A percentile compares a stretch with the other conserved stretches of the same genome.
phyloP scores from a whole-genome alignment of 768 basidiomycete genomes.

The Multifurca ochricompacta region DNA sequence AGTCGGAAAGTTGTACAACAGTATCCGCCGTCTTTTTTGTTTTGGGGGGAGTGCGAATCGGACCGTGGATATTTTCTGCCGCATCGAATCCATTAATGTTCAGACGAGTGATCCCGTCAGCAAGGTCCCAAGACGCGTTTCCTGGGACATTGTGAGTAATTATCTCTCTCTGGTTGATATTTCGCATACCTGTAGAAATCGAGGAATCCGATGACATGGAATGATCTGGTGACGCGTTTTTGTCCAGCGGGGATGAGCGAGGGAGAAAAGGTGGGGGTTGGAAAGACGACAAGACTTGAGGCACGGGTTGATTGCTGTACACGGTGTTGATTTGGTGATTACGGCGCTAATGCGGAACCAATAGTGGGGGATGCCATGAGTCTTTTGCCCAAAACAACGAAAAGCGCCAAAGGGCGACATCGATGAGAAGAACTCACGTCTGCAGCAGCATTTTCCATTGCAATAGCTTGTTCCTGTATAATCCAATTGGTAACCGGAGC shows the following conservation, averaged over 20 bases:
- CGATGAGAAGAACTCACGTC: slow-evolving; percentile 18
- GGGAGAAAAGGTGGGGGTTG: slow-evolving; percentile 19
- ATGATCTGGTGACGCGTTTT: slow-evolving; percentile 26
- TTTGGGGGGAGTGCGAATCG: slow-evolving; percentile 63
- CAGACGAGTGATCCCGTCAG: slow-evolving; percentile 65
- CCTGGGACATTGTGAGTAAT: slow-evolving; percentile 51
- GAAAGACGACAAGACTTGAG: slow-evolving; percentile 18
- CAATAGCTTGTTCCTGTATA: slow-evolving; percentile 34
- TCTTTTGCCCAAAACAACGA: neutral
- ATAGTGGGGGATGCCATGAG: slow-evolving; percentile 12
- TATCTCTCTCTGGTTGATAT: slow-evolving; percentile 55
- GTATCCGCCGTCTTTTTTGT: slow-evolving; percentile 45
- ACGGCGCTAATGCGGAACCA: slow-evolving; percentile 21
- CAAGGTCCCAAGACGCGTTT: slow-evolving; percentile 48
- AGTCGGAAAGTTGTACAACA: slow-evolving; percentile 51
- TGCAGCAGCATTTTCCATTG: slow-evolving; percentile 16
- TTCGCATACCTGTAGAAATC: slow-evolving; percentile 41
- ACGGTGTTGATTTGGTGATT: slow-evolving; percentile 20
- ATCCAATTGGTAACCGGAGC: slow-evolving; percentile 41
- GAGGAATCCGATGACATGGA: slow-evolving; percentile 26
- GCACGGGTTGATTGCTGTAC: slow-evolving; percentile 21
- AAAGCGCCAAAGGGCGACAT: neutral
- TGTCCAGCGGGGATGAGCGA: slow-evolving; percentile 17
- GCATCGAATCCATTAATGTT: slow-evolving; percentile 58
- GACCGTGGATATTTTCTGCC: slow-evolving; percentile 29